Evolutionary conservation across 2,329 filamentous ascomycete genomes (phyloP), one percentile per base, ranked within the genome.

Genomic region (Hypoxylon sp.): DNA sequence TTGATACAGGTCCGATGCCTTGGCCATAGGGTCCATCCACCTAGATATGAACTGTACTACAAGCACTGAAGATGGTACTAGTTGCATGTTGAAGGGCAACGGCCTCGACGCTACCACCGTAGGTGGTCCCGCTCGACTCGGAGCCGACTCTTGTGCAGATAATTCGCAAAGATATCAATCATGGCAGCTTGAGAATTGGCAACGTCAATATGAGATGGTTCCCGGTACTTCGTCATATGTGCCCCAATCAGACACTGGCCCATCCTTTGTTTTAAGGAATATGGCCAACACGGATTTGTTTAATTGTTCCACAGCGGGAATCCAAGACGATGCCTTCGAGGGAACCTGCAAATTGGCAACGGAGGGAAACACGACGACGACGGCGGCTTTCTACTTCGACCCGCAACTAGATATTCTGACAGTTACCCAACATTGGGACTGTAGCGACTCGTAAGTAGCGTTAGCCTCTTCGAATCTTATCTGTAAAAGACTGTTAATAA

Each of bases 181-280:
- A 6, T 80, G 78, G 78, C 73, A 75, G 62, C 63, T 80, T 1
- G 73, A 77, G 41, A 61, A 75, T 0, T 80, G 78, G 78, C 59
- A 30, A 2, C 74, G 78, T 6, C 60, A 72, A 10, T 78, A 75
- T 50, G 70, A 72, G 25, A 59, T 76, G 58, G 57, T 67, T 2
- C 77, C 77, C 0, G 77, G 74, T 1, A 68, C 73, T 0, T 56
- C 69, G 6, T 51, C 63, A 4, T 45, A 67, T 6, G 48, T 68
- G 11, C 70, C 73, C 1, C 14, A 55, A 0, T 55, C 63, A 0
- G 77, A 80, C 65, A 75, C 74, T 0, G 77, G 77, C 0, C 77
- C 77, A 19, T 75, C 76, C 0, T 80, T 80, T 61, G 73, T 69
- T 0, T 49, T 80, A 59, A 72, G 52, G 23, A 79, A 70, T 46